A percentile compares a stretch with the other conserved stretches of the same genome.
Conservation (phyloP, 2,329 filamentous ascomycete species). For the Fusarium compactum region DNA sequence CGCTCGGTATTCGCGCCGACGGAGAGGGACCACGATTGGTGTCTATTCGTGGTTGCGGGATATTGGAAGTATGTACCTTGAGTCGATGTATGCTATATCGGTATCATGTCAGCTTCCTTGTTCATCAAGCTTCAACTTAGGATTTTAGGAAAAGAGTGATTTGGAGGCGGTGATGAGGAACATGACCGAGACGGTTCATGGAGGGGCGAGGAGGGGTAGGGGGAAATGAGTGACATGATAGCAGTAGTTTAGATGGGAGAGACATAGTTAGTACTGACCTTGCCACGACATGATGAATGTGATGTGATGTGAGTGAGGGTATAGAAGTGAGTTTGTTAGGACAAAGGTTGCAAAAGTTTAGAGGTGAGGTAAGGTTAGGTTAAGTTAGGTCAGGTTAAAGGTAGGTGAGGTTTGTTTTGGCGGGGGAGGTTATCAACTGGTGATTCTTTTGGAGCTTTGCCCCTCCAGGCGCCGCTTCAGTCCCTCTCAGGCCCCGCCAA, state of each 20-base stretch:
- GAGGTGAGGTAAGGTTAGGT: not conserved
- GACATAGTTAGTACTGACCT: constrained; percentile 61
- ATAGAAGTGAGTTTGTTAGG: constrained; percentile 21
- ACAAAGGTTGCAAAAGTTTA: constrained; percentile 28
- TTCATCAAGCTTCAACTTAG: constrained; percentile 1
- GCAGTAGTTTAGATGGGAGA: constrained; percentile 2
- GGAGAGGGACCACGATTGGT: not conserved
- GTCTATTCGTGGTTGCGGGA: not conserved
- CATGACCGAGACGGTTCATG: constrained; percentile 15
- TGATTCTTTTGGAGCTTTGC: constrained; percentile 43
- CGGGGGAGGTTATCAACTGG: constrained; percentile 39
- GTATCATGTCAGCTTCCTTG: constrained; percentile 33
- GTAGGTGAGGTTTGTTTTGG: constrained; percentile 32
- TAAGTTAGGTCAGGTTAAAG: not conserved
- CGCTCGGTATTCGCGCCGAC: constrained; percentile 21
- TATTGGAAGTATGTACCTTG: constrained; percentile 56
- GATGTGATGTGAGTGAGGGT: constrained; percentile 30
- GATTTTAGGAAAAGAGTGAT: constrained; percentile 45
- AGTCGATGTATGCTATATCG: constrained; percentile 62
- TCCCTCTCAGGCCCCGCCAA: constrained; percentile 42
- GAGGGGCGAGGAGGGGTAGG: constrained; percentile 36
- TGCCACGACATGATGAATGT: constrained; percentile 76
- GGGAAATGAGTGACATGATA: constrained; percentile 13
- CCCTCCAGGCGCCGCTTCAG: constrained; percentile 36
- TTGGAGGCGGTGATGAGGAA: constrained; percentile 43